Conservation (phyloP, 2,329 filamentous ascomycete species). For the Sphaerulina populicola region DNA sequence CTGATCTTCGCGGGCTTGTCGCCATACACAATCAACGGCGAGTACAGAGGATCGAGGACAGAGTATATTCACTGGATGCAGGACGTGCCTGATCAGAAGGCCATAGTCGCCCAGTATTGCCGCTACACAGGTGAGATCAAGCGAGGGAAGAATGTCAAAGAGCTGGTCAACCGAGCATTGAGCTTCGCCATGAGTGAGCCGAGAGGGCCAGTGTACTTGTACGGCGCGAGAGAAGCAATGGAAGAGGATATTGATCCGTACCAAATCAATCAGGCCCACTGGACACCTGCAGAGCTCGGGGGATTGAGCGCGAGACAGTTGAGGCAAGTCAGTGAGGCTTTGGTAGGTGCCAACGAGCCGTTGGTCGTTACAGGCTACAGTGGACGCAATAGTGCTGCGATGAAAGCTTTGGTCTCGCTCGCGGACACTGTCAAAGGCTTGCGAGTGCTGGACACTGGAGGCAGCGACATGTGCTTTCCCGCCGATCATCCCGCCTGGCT, state of each 20-base stretch:
- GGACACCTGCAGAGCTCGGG: constrained; percentile 62
- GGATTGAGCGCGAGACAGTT: constrained; percentile 51
- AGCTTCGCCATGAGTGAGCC: constrained; percentile 73
- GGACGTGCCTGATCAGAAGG: constrained; percentile 72
- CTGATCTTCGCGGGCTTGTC: constrained; percentile 71
- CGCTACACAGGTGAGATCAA: constrained; percentile 76
- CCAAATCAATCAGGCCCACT: constrained; percentile 57
- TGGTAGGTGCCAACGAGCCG: constrained; percentile 57
- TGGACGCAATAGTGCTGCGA: constrained; percentile 58
- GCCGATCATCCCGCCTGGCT: constrained; percentile 54
- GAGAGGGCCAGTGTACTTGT: constrained; percentile 70
- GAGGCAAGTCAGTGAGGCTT: constrained; percentile 52
- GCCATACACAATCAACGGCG: constrained; percentile 68
- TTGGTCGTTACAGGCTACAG: constrained; percentile 63
- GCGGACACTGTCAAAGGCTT: constrained; percentile 61
- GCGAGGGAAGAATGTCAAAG: constrained; percentile 76
- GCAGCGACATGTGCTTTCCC: constrained; percentile 75
- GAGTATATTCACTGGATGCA: constrained; percentile 86
- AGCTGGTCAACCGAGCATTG: constrained; percentile 76
- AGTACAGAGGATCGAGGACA: constrained; percentile 66
- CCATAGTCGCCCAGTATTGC: constrained; percentile 77
- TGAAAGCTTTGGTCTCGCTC: constrained; percentile 55
- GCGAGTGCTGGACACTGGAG: constrained; percentile 65
- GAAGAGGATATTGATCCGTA: constrained; percentile 75
- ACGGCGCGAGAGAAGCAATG: constrained; percentile 72